Conservation (phyloP, 2,329 filamentous ascomycete species). For the Pseudocercospora crystallina region DNA sequence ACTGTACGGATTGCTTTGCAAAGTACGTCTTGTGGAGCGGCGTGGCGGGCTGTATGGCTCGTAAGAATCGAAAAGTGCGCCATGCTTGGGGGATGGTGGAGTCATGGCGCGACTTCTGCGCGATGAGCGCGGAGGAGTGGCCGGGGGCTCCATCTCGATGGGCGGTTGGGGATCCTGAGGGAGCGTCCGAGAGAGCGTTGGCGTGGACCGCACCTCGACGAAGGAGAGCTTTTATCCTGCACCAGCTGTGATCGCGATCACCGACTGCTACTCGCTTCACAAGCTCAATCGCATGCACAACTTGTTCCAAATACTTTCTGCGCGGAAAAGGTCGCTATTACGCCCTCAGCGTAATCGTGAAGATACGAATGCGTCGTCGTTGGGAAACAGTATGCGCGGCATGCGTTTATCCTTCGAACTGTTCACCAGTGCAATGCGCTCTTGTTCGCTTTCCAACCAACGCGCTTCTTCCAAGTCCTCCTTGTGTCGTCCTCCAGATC, state of each 20-base stretch:
- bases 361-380: too few relatives aligned
- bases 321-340: too few relatives aligned
- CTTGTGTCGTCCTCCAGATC: too few relatives aligned
- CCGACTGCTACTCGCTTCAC: neutral
- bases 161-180: neutral
- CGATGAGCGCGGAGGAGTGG: slow-evolving; percentile 19
- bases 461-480: too few relatives aligned
- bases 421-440: too few relatives aligned
- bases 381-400: too few relatives aligned
- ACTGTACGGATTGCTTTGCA: slow-evolving; percentile 47
- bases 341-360: too few relatives aligned
- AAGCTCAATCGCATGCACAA: too few relatives aligned
- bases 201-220: neutral
- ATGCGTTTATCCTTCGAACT: too few relatives aligned
- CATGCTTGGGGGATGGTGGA: slow-evolving; percentile 67
- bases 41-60: slow-evolving; percentile 39
- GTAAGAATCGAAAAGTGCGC: slow-evolving; percentile 40
- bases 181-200: neutral
- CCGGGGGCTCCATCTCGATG: slow-evolving; percentile 15
- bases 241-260: neutral
- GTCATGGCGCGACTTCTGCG: slow-evolving; percentile 41
- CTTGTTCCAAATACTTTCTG: too few relatives aligned
- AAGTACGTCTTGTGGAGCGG: slow-evolving; percentile 28
- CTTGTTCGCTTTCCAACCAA: too few relatives aligned
- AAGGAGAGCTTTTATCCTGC: neutral